These are phyloP conservation scores for Debaryomyces psychrophilus DNA, from an alignment of 1,139 yeast species.

Conservation along the genomic window DNA sequence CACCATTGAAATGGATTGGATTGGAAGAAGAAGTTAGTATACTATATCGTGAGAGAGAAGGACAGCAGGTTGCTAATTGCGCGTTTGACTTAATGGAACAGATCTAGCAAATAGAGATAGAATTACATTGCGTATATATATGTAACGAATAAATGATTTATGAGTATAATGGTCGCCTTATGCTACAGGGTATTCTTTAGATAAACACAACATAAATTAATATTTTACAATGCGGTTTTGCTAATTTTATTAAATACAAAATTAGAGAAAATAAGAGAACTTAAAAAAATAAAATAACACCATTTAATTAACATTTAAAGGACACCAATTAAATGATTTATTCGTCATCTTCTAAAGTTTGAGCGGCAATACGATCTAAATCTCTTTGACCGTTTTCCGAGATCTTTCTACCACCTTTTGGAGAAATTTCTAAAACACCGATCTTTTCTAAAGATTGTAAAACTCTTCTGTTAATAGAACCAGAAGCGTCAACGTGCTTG, in stretches of 20 bases:
- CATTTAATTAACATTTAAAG: conserved; percentile 16
- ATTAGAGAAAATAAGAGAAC: conserved; percentile 15
- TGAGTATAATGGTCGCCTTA: neutral
- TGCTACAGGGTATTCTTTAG: neutral
- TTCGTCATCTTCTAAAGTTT: conserved; percentile 93
- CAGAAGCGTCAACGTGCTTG: conserved; percentile 98
- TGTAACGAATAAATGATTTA: neutral
- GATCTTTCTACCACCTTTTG: conserved; percentile 99
- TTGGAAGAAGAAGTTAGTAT: conserved; percentile 48
- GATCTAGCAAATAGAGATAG: neutral
- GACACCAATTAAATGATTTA: conserved; percentile 30
- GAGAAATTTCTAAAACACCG: conserved; percentile 94
- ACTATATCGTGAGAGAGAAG: conserved; percentile 23
- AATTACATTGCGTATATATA: neutral
- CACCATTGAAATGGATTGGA: conserved; percentile 68
- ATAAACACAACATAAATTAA: conserved; percentile 8
- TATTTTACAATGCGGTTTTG: conserved; percentile 19
- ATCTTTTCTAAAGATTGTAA: conserved; percentile 98
- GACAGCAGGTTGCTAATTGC: conserved; percentile 21
- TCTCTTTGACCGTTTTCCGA: conserved; percentile 99
- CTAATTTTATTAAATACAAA: conserved; percentile 18
- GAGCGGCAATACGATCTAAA: conserved; percentile 99
- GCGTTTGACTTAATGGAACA: conserved; percentile 13
- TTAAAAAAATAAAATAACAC: conserved; percentile 12
- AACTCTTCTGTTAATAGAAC: conserved; percentile 98